Evolutionary conservation across 176 grass and related monocot species (phyloP).

Genomic region (Guadua angustifolia): DNA sequence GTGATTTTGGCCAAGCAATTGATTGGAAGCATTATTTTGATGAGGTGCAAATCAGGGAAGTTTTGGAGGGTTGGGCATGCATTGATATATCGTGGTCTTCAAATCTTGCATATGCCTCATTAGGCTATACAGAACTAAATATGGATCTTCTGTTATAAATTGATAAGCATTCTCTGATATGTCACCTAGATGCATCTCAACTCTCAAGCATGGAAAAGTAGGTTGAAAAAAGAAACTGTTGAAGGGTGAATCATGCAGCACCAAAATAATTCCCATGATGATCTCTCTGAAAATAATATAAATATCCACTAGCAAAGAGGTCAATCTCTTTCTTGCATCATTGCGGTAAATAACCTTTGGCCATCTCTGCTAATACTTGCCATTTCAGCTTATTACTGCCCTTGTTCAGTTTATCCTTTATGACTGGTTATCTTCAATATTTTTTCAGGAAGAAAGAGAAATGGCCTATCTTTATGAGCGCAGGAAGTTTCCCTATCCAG

Average conservation of each 20-base stretch:
- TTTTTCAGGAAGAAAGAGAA: conserved; percentile 80
- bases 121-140: conserved; percentile 12
- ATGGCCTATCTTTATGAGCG: conserved; percentile 86
- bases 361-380: not conserved
- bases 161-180: not conserved
- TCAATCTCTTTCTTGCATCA: not conserved
- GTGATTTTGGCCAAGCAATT: not conserved
- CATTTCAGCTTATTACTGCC: not conserved
- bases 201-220: not conserved
- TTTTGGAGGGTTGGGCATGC: not conserved
- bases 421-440: conserved; percentile 10
- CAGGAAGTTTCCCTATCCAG: conserved; percentile 75
- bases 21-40: not conserved
- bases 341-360: not conserved
- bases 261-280: not conserved
- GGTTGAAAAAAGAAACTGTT: not conserved
- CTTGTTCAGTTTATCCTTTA: not conserved
- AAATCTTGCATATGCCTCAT: not conserved
- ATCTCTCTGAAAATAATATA: not conserved
- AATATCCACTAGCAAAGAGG: not conserved
- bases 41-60: not conserved
- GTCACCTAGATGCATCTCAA: not conserved
- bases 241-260: not conserved
- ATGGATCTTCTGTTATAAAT: not conserved
- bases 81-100: not conserved